Evolutionary conservation across 148 eudicot species (phyloP).

Genomic region (Amaranthus hypochondriacus): DNA sequence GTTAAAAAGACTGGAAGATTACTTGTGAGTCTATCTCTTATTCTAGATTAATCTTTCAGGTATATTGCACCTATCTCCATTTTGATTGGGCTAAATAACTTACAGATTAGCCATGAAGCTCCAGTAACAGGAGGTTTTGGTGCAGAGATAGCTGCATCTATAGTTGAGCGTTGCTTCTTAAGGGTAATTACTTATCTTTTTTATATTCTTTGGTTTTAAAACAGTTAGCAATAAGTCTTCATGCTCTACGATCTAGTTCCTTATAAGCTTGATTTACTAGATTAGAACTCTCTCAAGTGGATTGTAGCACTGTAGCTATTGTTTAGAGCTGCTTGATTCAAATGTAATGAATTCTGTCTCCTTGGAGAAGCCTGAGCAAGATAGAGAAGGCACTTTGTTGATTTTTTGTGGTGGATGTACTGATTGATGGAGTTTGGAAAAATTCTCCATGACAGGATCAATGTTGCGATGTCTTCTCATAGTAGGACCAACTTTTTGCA

Average conservation of each 20-base stretch:
- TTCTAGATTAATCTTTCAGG: not conserved
- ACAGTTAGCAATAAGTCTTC: not conserved
- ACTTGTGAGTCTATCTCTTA: conserved; percentile 48
- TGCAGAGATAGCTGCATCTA: conserved; percentile 96
- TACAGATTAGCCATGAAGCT: conserved; percentile 97
- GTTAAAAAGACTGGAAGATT: conserved; percentile 93
- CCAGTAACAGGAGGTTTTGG: conserved; percentile 99
- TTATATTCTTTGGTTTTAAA: not conserved
- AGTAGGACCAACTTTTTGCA: too few relatives aligned
- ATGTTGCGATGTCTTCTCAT: too few relatives aligned
- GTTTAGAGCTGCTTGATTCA: not conserved
- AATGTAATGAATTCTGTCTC: not conserved
- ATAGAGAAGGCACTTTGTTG: not conserved
- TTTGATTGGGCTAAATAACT: conserved; percentile 10
- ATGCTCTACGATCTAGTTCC: not conserved
- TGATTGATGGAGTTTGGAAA: too few relatives aligned
- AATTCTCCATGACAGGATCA: too few relatives aligned
- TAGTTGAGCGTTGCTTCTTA: conserved; percentile 87
- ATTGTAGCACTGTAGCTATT: not conserved
- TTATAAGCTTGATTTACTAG: too few relatives aligned
- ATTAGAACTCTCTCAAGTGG: too few relatives aligned
- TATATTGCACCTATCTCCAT: conserved; percentile 6
- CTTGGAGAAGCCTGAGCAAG: not conserved
- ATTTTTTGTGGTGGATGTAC: too few relatives aligned
- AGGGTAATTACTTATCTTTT: conserved; percentile 45